These are phyloP conservation scores for Talinum fruticosum DNA, from an alignment of 148 eudicot genomes.

Conservation along the genomic window DNA sequence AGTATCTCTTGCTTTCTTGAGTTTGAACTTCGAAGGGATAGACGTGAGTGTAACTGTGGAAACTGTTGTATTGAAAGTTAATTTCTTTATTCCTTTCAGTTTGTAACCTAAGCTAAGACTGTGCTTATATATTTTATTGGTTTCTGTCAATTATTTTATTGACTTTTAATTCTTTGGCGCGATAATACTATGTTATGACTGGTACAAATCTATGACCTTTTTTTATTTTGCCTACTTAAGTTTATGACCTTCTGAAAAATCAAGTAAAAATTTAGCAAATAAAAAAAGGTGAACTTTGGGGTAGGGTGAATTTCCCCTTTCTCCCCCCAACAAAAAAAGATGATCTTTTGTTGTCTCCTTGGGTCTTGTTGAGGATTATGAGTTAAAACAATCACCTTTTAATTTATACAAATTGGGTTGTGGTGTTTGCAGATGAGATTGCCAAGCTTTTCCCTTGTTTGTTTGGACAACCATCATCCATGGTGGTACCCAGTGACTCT, in stretches of 20 bases:
- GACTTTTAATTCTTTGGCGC: not conserved
- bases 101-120: not conserved
- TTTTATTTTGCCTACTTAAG: no score
- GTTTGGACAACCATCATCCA: slow-evolving; percentile 82
- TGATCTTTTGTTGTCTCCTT: no score
- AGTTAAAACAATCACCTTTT: not conserved
- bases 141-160: no score
- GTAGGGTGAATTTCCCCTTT: not conserved
- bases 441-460: slow-evolving; percentile 80
- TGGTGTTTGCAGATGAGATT: slow-evolving; percentile 68
- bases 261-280: not conserved
- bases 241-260: not conserved
- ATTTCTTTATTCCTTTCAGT: not conserved
- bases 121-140: not conserved
- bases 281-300: not conserved
- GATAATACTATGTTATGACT: not conserved
- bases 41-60: no score
- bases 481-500: slow-evolving; percentile 57
- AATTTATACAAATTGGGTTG: not conserved
- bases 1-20: not conserved
- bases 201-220: not conserved
- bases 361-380: not conserved
- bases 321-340: no score
- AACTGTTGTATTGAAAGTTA: not conserved
- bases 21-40: no score